A percentile compares a stretch with the other conserved stretches of the same genome.
Evolutionary conservation across 148 eudicot genomes (phyloP).

Genomic region (Agrostemma githago): DNA sequence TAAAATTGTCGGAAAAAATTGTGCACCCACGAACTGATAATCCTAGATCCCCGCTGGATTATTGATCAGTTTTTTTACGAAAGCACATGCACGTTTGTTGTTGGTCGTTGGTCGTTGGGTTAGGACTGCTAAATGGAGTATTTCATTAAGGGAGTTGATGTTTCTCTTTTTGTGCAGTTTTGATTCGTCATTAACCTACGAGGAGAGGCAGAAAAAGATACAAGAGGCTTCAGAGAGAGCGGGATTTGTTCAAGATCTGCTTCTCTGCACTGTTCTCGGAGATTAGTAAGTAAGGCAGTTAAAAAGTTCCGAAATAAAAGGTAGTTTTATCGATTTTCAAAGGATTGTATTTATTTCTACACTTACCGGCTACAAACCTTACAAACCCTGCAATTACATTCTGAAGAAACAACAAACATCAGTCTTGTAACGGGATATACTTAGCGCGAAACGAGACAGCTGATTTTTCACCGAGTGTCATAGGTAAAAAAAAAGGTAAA

Average conservation of each 20-base stretch:
- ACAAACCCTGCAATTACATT: slow-evolving; percentile 18
- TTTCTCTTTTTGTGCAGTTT: slow-evolving; percentile 44
- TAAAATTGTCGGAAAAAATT: too few species aligned
- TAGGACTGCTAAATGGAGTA: not conserved
- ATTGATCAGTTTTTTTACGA: too few species aligned
- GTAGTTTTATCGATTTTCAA: slow-evolving; percentile 6
- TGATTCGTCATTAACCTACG: slow-evolving; percentile 66
- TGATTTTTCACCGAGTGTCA: slow-evolving; percentile 5
- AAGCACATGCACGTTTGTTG: not conserved
- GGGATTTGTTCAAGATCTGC: slow-evolving; percentile 74
- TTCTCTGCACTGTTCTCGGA: slow-evolving; percentile 57
- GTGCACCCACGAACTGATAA: too few species aligned
- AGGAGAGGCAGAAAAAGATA: slow-evolving; percentile 73
- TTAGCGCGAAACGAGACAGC: slow-evolving; percentile 1
- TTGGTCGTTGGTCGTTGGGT: too few species aligned
- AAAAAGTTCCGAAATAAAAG: slow-evolving; percentile 22
- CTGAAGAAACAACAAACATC: slow-evolving; percentile 7
- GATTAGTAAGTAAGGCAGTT: slow-evolving; percentile 39
- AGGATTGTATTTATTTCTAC: slow-evolving; percentile 12
- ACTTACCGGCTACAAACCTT: slow-evolving; percentile 3
- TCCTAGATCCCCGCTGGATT: too few species aligned
- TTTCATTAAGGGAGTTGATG: not conserved
- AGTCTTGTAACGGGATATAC: not conserved
- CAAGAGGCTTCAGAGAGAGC: slow-evolving; percentile 73
- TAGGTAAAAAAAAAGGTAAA: slow-evolving; percentile 12